Base-by-base conservation (phyloP, 768 basidiomycete species). In the Russula lepida region DNA sequence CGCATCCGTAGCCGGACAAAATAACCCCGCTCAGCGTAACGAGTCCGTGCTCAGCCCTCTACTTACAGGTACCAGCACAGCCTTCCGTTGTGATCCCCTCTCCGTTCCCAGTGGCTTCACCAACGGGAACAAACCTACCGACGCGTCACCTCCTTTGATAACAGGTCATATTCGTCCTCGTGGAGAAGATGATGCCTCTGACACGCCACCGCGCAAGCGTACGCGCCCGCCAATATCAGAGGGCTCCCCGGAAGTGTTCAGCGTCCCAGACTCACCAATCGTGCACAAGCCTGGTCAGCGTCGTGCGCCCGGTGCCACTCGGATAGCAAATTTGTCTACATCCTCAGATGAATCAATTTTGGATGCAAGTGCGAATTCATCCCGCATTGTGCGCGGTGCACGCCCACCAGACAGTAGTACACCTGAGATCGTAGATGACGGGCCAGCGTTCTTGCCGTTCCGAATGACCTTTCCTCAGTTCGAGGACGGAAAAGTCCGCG, bases 321-420 rank as follows among this genome's bases (percentile, higher is more conserved):
- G 56, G 4, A 66, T 32, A 27, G 43, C 59, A 25, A 64, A 61
- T n/a, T 69, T 77, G 54, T 85, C 85, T 33, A 72, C 79, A 6
- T 86, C 86, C 1, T 88, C 86, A 28, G 88, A 89, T 28, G 88
- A 90, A 54, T 86, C 84, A 17, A 71, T 84, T 65, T 77, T 81
- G 23, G 69, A 73, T 43, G 69, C 78, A 17, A 68, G 77, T 37
- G 35, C 53, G 9, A 57, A 56, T 21, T 54, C 58, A 30, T 56
- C 79, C 33, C 65, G 65, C 53, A 82, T 68, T 67, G 70, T 41
- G 49, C 66, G 66, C 21, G 59, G 64, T 44, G 56, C 51, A 27
- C 65, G 64, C 43, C 66, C 64, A 25, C 23, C 48, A 19, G 57
- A 46, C 30, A 50, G 44, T 30, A 7, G 19, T 71, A 13, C 46